Evolutionary conservation across 1,284 basidiomycete genomes (phyloP).

Genomic region (Mrakiaceae sp.): DNA sequence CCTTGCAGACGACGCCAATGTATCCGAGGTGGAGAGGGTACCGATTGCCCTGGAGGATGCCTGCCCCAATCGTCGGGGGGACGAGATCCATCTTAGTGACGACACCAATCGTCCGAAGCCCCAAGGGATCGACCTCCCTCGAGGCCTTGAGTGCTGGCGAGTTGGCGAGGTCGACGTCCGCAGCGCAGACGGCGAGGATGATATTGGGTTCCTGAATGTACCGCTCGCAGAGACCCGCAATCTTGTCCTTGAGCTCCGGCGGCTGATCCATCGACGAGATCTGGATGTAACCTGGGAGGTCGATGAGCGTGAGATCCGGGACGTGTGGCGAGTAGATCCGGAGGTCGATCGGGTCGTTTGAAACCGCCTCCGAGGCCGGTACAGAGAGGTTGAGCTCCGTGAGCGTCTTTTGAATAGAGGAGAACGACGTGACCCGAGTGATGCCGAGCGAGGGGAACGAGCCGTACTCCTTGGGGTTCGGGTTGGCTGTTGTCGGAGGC

Average conservation of each 20-base stretch:
- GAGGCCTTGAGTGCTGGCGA: slow-evolving; percentile 90
- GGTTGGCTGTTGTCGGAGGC: slow-evolving; percentile 44
- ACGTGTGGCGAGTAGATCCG: slow-evolving; percentile 92
- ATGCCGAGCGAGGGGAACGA: slow-evolving; percentile 85
- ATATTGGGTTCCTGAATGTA: slow-evolving; percentile 98
- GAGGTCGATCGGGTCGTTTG: slow-evolving; percentile 89
- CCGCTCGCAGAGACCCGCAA: slow-evolving; percentile 76
- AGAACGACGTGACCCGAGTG: slow-evolving; percentile 79
- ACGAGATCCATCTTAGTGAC: slow-evolving; percentile 99
- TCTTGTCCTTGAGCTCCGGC: slow-evolving; percentile 86
- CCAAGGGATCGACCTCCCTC: slow-evolving; percentile 85
- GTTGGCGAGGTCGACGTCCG: slow-evolving; percentile 97
- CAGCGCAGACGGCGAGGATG: slow-evolving; percentile 92
- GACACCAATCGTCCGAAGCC: slow-evolving; percentile 90
- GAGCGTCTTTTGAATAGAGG: slow-evolving; percentile 79
- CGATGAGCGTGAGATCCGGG: slow-evolving; percentile 92
- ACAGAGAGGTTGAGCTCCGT: slow-evolving; percentile 93
- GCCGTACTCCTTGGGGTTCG: slow-evolving; percentile 69
- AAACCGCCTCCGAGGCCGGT: slow-evolving; percentile 75
- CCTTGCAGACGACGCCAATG: slow-evolving; percentile 89
- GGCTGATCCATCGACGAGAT: slow-evolving; percentile 92
- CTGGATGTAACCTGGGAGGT: slow-evolving; percentile 95
- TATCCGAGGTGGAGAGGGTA: slow-evolving; percentile 98
- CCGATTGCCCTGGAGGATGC: slow-evolving; percentile 75
- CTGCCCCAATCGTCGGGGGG: slow-evolving; percentile 65